phyloP scores from a whole-genome alignment of 352 stramenopile species.

The Phytophthora litchii region DNA sequence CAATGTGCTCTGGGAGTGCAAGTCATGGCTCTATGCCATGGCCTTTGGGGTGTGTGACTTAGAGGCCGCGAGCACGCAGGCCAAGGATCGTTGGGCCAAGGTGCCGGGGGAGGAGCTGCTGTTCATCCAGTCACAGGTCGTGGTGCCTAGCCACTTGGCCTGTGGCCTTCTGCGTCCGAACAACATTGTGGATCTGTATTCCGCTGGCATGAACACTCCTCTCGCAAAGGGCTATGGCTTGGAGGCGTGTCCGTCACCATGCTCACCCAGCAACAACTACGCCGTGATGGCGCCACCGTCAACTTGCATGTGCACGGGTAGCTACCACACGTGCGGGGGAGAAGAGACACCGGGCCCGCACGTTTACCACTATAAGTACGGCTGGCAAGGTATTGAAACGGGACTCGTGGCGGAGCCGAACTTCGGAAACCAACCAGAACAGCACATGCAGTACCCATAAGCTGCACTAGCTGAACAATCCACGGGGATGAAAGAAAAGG shows the following conservation, averaged over 20 bases:
- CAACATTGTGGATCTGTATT: conserved; percentile 52
- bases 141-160: conserved; percentile 65
- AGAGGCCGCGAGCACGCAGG: conserved; percentile 44
- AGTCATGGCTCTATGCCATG: conserved; percentile 74
- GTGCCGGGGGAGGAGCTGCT: conserved; percentile 70
- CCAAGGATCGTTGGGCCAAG: conserved; percentile 73
- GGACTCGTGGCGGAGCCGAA: conserved; percentile 38
- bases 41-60: conserved; percentile 62
- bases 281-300: conserved; percentile 32
- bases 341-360: conserved; percentile 45
- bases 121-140: conserved; percentile 72
- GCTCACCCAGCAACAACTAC: conserved; percentile 74
- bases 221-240: conserved; percentile 39
- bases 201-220: conserved; percentile 37
- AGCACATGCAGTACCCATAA: conserved; percentile 46
- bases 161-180: conserved; percentile 61
- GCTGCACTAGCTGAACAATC: conserved; percentile 5
- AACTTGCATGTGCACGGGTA: conserved; percentile 58
- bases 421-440: conserved; percentile 38
- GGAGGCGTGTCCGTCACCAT: conserved; percentile 55
- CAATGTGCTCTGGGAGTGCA: conserved; percentile 82
- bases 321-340: conserved; percentile 59
- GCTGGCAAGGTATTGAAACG: conserved; percentile 71
- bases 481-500: conserved; percentile 10
- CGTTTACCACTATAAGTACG: conserved; percentile 87